These are phyloP conservation scores for Phytophthora sp. DNA, from an alignment of 352 stramenopile species.

Conservation along the genomic window DNA sequence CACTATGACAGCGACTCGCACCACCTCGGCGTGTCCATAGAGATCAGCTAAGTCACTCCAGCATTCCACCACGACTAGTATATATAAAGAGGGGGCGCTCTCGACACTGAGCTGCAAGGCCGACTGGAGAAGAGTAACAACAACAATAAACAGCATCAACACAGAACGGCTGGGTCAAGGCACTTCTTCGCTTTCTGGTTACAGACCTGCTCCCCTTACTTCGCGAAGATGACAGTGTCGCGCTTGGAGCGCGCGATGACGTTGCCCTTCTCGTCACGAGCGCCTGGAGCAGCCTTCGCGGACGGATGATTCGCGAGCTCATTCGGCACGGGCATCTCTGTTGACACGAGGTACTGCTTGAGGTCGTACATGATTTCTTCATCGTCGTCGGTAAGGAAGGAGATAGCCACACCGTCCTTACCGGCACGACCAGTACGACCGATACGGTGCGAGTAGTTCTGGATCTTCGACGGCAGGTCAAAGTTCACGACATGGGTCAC, in stretches of 20 bases:
- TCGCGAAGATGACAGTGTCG: constrained; percentile 89
- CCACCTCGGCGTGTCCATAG: constrained; percentile 84
- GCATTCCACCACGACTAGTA: constrained; percentile 10
- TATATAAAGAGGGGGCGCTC: constrained; percentile 35
- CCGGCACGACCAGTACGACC: constrained; percentile 97
- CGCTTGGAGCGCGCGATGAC: constrained; percentile 87
- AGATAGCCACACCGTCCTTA: constrained; percentile 97
- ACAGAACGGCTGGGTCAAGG: constrained; percentile 3
- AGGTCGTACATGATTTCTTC: constrained; percentile 97
- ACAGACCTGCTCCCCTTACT: constrained; percentile 38
- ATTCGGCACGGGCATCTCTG: constrained; percentile 93
- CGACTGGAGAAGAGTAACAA: constrained; percentile 5
- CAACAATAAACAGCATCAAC: constrained; percentile 8
- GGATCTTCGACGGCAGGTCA: constrained; percentile 97
- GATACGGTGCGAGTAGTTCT: constrained; percentile 99
- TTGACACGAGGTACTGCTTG: constrained; percentile 96
- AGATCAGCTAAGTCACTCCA: constrained; percentile 60
- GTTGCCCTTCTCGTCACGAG: constrained; percentile 87
- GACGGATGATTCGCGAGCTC: constrained; percentile 94
- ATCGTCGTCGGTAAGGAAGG: constrained; percentile 98
- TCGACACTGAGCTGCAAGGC: constrained; percentile 5
- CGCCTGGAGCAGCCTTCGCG: constrained; percentile 85
- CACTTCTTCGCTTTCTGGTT: background rate
- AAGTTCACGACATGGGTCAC: constrained; percentile 99
- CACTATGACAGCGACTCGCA: constrained; percentile 88